phyloP scores from a whole-genome alignment of 2,329 filamentous ascomycete species.

The Aspergillus sp. region DNA sequence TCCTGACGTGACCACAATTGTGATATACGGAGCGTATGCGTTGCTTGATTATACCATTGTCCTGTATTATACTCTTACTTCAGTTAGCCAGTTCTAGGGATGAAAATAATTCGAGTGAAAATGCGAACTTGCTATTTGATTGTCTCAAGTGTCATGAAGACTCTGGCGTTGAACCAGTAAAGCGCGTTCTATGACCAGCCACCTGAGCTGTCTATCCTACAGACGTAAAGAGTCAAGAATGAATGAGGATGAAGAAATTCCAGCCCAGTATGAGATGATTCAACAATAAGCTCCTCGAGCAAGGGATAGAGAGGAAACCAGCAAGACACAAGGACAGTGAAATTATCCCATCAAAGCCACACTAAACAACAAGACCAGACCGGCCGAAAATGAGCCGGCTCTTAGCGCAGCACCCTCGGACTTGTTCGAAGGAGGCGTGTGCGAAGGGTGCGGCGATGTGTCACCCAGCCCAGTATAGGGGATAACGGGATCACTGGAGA shows the following conservation, averaged over 20 bases:
- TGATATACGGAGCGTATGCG: too few species aligned
- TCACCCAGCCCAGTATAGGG: slow-evolving; percentile 27
- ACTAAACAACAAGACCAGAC: neutral
- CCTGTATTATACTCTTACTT: neutral
- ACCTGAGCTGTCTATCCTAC: too few species aligned
- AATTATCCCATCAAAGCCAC: neutral
- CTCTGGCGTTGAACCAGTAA: too few species aligned
- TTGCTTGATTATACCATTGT: neutral
- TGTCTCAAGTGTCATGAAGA: too few species aligned
- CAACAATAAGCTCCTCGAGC: too few species aligned
- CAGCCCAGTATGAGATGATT: too few species aligned
- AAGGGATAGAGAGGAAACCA: neutral
- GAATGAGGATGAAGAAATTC: too few species aligned
- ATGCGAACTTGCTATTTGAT: too few species aligned
- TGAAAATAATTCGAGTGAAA: neutral
- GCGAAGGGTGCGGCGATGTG: too few species aligned
- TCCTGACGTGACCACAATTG: too few species aligned
- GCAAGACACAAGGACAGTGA: neutral
- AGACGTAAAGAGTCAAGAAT: too few species aligned
- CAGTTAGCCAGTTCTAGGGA: neutral
- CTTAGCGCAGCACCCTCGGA: neutral
- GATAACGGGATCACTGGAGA: slow-evolving; percentile 14
- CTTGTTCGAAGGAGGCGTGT: neutral
- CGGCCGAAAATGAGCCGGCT: neutral
- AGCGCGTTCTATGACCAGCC: too few species aligned